Conservation (phyloP, 305 asterid species). For the Fraxinus latifolia region DNA sequence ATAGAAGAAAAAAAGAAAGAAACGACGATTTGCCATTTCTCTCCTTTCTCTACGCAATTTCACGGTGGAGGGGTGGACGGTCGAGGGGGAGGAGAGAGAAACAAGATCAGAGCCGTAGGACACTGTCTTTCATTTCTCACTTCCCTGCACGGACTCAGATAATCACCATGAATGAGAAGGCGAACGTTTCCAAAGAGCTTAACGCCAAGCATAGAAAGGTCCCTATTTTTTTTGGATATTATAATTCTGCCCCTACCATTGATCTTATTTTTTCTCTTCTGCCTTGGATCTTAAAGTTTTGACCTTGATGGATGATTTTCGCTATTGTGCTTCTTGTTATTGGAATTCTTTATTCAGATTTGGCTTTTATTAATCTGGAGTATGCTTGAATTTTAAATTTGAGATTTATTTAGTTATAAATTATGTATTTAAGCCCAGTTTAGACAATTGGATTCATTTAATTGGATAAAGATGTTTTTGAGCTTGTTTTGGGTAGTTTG, state of each 20-base stretch:
- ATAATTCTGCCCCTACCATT: neutral
- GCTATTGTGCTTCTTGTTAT: conserved; percentile 5
- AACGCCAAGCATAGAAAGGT: conserved; percentile 96
- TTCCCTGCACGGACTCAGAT: conserved; percentile 13
- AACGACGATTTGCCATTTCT: conserved; percentile 32
- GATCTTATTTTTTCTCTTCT: conserved; percentile 19
- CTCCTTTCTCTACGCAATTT: conserved; percentile 18
- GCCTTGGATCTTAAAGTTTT: conserved; percentile 1
- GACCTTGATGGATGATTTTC: conserved; percentile 17
- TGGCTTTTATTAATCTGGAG: neutral
- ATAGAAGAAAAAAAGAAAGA: neutral
- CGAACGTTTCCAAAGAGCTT: conserved; percentile 94
- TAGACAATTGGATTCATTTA: conserved; percentile 20
- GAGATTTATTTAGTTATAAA: conserved; percentile 22
- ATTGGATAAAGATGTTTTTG: conserved; percentile 8
- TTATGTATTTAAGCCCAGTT: neutral
- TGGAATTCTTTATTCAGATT: neutral
- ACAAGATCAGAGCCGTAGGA: conserved; percentile 32
- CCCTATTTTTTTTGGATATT: conserved; percentile 15
- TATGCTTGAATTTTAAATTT: conserved; percentile 13
- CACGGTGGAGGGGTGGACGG: conserved; percentile 40
- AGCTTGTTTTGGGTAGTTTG: conserved; percentile 10
- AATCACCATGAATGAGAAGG: conserved; percentile 85
- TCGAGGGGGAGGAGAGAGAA: conserved; percentile 45
- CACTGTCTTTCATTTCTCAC: conserved; percentile 25